Conservation (phyloP, 2,329 filamentous ascomycete genomes). For the Cercospora nicotianae region DNA sequence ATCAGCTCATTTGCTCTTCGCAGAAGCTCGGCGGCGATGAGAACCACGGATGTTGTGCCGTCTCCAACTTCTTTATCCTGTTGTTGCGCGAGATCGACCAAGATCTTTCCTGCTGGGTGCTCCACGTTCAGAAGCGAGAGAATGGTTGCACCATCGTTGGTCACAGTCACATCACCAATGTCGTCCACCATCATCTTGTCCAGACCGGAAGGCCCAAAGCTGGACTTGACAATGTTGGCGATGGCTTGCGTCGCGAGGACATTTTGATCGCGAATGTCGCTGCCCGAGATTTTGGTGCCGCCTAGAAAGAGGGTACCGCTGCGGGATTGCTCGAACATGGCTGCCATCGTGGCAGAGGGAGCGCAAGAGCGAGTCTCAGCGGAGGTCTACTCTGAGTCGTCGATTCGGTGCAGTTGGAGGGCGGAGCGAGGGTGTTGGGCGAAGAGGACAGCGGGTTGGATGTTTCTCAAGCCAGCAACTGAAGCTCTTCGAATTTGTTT, state of each 20-base stretch:
- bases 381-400: not conserved
- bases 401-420: not conserved
- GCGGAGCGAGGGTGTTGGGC: not conserved
- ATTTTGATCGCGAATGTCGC: slow-evolving; percentile 97
- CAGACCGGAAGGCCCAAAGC: slow-evolving; percentile 92
- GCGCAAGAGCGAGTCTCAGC: not conserved
- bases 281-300: slow-evolving; percentile 93
- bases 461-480: not conserved
- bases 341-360: slow-evolving; percentile 64
- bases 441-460: not conserved
- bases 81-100: slow-evolving; percentile 95
- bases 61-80: slow-evolving; percentile 99
- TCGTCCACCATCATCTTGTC: slow-evolving; percentile 99
- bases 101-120: slow-evolving; percentile 95
- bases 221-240: slow-evolving; percentile 98
- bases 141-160: slow-evolving; percentile 97
- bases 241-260: slow-evolving; percentile 95
- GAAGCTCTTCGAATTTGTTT: slow-evolving; percentile 11
- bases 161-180: slow-evolving; percentile 98
- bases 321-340: slow-evolving; percentile 92
- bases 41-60: slow-evolving; percentile 94
- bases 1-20: slow-evolving; percentile 94
- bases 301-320: slow-evolving; percentile 97
- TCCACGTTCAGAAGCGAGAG: slow-evolving; percentile 93
- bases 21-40: slow-evolving; percentile 94